phyloP scores from a whole-genome alignment of 108 stramenopile species.

The Chaetoceros tenuissimus region DNA sequence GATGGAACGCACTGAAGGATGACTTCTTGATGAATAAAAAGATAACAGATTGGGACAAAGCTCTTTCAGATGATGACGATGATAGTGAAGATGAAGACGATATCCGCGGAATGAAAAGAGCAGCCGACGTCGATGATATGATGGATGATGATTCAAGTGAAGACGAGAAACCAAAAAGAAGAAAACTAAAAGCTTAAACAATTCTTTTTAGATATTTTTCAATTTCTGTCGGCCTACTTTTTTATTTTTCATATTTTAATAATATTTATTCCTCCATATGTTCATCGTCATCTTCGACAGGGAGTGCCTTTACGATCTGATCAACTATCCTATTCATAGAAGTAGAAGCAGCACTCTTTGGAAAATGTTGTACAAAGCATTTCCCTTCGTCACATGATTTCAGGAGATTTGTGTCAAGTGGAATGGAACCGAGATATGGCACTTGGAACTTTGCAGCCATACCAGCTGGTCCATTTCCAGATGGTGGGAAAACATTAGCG shows the following conservation, averaged over 20 bases:
- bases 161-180: background rate
- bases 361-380: conserved; percentile 51
- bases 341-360: conserved; percentile 37
- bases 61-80: conserved; percentile 53
- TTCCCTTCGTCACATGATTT: conserved; percentile 88
- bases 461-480: conserved; percentile 63
- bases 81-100: conserved; percentile 7
- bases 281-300: conserved; percentile 56
- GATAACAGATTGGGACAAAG: conserved; percentile 71
- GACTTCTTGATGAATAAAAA: conserved; percentile 71
- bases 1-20: conserved; percentile 81
- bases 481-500: conserved; percentile 70
- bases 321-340: conserved; percentile 55
- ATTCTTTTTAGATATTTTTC: no score
- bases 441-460: conserved; percentile 88
- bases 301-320: conserved; percentile 44
- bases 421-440: conserved; percentile 86
- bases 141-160: background rate
- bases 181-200: no score
- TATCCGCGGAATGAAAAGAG: background rate
- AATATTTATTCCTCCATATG: conserved; percentile 4
- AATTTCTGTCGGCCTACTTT: no score
- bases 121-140: background rate
- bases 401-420: conserved; percentile 91
- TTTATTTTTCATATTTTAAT: no score